phyloP scores from a whole-genome alignment of 1,139 yeast genomes.

The Yamadazyma atlantica region DNA sequence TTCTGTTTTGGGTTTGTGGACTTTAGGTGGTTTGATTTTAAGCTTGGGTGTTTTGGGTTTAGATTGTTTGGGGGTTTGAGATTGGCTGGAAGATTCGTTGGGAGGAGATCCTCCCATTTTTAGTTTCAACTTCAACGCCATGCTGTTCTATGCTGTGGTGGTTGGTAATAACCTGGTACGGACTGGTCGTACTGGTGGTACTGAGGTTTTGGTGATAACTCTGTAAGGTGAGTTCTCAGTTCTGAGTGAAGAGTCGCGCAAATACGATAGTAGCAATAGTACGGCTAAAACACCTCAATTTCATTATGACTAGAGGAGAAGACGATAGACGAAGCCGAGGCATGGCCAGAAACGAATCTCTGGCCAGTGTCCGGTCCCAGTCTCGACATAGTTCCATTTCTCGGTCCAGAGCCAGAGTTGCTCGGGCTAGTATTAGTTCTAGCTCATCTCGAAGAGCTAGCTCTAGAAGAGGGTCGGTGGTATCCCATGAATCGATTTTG shows the following conservation, averaged over 20 bases:
- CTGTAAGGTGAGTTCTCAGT: too few relatives aligned
- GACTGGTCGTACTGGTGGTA: too few relatives aligned
- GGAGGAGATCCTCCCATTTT: slow-evolving; percentile 21
- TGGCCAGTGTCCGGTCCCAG: not conserved
- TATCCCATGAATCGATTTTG: slow-evolving; percentile 38
- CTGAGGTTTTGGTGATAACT: too few relatives aligned
- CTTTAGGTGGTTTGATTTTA: slow-evolving; percentile 28
- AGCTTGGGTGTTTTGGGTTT: slow-evolving; percentile 19
- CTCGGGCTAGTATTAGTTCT: not conserved
- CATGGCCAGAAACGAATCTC: not conserved
- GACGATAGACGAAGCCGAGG: not conserved
- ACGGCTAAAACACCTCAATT: too few relatives aligned
- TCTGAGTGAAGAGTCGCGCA: too few relatives aligned
- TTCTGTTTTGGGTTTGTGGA: slow-evolving; percentile 14
- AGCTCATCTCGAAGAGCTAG: slow-evolving; percentile 9
- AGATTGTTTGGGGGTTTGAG: not conserved
- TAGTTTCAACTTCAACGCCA: slow-evolving; percentile 24
- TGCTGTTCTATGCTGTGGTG: too few relatives aligned
- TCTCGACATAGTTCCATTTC: slow-evolving; percentile 5
- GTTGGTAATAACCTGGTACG: too few relatives aligned
- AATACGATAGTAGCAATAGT: too few relatives aligned
- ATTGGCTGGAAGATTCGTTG: too few relatives aligned
- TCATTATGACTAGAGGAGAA: too few relatives aligned
- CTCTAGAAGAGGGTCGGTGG: slow-evolving; percentile 42
- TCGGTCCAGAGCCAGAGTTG: slow-evolving; percentile 3